Evolutionary conservation across 2,329 filamentous ascomycete genomes (phyloP), one percentile per base, ranked within the genome.

Genomic region (Neonectria faginata): DNA sequence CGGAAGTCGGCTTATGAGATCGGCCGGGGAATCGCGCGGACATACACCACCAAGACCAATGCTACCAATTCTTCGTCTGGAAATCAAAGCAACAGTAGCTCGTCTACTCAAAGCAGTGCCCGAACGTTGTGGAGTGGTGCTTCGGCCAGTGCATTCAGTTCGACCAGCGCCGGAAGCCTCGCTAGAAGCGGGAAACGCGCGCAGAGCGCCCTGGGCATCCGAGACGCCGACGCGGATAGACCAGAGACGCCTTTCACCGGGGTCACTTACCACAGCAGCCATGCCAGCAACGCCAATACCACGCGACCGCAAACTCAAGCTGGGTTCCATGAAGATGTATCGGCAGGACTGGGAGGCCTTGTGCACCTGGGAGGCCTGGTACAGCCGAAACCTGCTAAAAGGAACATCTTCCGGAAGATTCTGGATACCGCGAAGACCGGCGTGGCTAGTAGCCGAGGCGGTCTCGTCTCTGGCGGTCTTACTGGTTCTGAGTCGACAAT

Each of bases 391-490:
- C 85, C 89, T 1, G 93, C 92, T 67, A 96, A 93, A 78, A 90
- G 91, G 66, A 95, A 93, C 53, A 97, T 98, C 74, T 96, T 98
- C 84, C 96, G 95, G 79, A 97, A 97, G 75, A 95, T 98, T 72
- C 88, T 97, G 31, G 94, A 97, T 69, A 93, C 93, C 2, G 95
- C 94, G 16, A 97, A 97, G 81, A 97, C 95, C 0, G 93, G 94
- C 33, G 94, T 97, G 36, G 95, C 95, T 2, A 97, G 90, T 75
- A 93, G 92, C 57, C 88, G 95, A 67, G 96, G 91, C 69, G 97
- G 91, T 68, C 93, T 97, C 69, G 91, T 91, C 3, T 87, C 88
- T 33, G 77, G 77, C 0, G 71, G 75, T 7, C 70, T 76, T n/a
- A 57, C 69, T 11, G 87, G 87, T 2, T 75, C 79, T 6, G 79